Percentiles rank a stretch among this genome's conserved stretches.
phyloP scores from a whole-genome alignment of 1,139 yeast species.

The Magnusiomyces fungicola region DNA sequence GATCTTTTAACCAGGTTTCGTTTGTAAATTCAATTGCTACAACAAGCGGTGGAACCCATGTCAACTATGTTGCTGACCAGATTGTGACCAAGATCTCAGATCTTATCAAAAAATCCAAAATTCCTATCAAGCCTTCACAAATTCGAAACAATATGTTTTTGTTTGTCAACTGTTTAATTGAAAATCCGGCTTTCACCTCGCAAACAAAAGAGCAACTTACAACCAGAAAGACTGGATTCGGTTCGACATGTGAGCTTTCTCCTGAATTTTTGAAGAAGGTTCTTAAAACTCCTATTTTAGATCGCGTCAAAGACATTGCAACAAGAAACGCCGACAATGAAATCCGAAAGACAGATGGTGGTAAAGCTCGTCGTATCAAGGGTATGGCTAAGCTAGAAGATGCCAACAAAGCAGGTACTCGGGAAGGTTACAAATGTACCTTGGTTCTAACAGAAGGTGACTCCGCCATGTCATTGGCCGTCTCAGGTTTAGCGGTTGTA shows the following conservation, averaged over 20 bases:
- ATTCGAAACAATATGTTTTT: constrained; percentile 85
- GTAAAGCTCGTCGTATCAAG: constrained; percentile 78
- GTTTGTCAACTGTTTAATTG: constrained; percentile 86
- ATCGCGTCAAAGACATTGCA: constrained; percentile 75
- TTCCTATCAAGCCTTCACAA: constrained; percentile 80
- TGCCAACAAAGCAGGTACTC: constrained; percentile 95
- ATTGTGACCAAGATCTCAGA: constrained; percentile 70
- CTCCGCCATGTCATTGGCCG: constrained; percentile 90
- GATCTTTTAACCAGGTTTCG: constrained; percentile 82
- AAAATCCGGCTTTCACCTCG: constrained; percentile 95
- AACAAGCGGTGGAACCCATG: constrained; percentile 95
- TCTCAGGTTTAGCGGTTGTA: constrained; percentile 88
- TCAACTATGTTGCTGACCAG: constrained; percentile 78
- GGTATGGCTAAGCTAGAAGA: constrained; percentile 88
- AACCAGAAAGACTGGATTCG: constrained; percentile 81
- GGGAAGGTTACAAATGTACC: constrained; percentile 86
- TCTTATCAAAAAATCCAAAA: constrained; percentile 63
- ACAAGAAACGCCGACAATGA: constrained; percentile 85
- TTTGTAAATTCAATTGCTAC: constrained; percentile 98
- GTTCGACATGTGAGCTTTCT: constrained; percentile 68
- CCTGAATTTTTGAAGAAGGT: constrained; percentile 69
- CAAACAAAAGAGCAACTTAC: constrained; percentile 96
- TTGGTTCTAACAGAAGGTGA: constrained; percentile 95
- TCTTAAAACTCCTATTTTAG: constrained; percentile 73
- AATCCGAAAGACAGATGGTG: constrained; percentile 90